These are phyloP conservation scores for Drechslerella dactyloides DNA, from an alignment of 2,329 filamentous ascomycete genomes.

Conservation along the genomic window DNA sequence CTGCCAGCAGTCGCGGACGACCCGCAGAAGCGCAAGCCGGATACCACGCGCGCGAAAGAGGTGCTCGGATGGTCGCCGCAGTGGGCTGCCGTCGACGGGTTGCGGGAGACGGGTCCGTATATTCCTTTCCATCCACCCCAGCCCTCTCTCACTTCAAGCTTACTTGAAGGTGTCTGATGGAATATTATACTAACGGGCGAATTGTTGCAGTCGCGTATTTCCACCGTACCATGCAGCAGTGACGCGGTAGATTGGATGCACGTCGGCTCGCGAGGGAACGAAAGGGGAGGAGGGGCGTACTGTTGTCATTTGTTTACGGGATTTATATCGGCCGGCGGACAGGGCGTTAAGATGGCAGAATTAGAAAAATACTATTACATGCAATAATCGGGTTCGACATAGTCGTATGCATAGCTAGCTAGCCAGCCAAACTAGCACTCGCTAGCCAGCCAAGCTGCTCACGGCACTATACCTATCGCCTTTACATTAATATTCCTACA, in stretches of 20 bases:
- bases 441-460: too few relatives aligned
- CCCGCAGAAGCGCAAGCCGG: slow-evolving; percentile 54
- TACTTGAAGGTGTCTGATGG: not conserved
- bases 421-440: too few relatives aligned
- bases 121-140: slow-evolving; percentile 14
- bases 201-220: slow-evolving; percentile 3
- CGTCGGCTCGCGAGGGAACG: not conserved
- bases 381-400: too few relatives aligned
- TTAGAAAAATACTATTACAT: too few relatives aligned
- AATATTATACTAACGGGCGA: not conserved
- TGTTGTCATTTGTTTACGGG: not conserved
- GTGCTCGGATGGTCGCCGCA: slow-evolving; percentile 54
- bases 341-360: too few relatives aligned
- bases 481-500: too few relatives aligned
- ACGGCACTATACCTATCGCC: not conserved
- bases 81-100: slow-evolving; percentile 53
- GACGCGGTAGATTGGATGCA: not conserved
- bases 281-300: too few relatives aligned
- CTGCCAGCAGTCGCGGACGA: slow-evolving; percentile 54
- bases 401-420: too few relatives aligned
- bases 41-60: slow-evolving; percentile 55
- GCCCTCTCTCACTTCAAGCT: not conserved
- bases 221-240: slow-evolving; percentile 11
- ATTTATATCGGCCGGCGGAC: not conserved
- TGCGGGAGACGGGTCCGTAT: slow-evolving; percentile 55